Percentiles rank a stretch among this genome's conserved stretches.
Evolutionary conservation across 1,284 basidiomycete genomes (phyloP).

Genomic region (Fomes fomentarius): DNA sequence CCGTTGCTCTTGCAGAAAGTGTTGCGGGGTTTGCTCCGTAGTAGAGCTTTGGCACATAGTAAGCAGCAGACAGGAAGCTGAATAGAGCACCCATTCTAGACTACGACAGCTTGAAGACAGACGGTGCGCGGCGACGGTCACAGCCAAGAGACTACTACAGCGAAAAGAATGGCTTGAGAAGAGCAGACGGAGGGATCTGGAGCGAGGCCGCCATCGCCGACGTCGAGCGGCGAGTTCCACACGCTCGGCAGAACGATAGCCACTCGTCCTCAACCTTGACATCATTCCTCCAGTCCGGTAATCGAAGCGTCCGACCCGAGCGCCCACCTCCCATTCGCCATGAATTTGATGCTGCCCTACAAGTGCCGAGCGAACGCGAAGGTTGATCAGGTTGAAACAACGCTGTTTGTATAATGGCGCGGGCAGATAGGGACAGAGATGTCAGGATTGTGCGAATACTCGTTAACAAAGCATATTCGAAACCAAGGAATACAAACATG

Average conservation of each 20-base stretch:
- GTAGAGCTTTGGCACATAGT: conserved; percentile 36
- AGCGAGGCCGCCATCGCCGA: background rate
- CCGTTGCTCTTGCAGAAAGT: conserved; percentile 41
- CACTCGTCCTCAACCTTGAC: background rate
- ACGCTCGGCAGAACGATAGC: background rate
- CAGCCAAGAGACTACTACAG: too few species aligned
- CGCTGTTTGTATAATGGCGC: too few species aligned
- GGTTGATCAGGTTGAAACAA: too few species aligned
- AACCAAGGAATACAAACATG: background rate
- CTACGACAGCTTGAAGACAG: background rate
- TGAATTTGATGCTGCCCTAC: too few species aligned
- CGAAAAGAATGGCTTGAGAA: too few species aligned
- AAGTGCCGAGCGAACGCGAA: too few species aligned
- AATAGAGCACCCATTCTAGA: conserved; percentile 36
- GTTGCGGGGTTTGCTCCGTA: conserved; percentile 42
- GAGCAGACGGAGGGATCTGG: background rate
- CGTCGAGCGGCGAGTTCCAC: conserved; percentile 3
- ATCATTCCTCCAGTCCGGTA: background rate
- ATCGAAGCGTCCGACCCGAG: background rate
- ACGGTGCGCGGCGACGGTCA: background rate
- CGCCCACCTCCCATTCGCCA: conserved; percentile 1
- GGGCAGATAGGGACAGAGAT: too few species aligned
- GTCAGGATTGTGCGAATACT: too few species aligned
- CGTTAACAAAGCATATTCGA: too few species aligned
- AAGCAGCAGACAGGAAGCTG: conserved; percentile 26